phyloP scores from a whole-genome alignment of 345 rosid species.

The Eucalyptus curtisii region DNA sequence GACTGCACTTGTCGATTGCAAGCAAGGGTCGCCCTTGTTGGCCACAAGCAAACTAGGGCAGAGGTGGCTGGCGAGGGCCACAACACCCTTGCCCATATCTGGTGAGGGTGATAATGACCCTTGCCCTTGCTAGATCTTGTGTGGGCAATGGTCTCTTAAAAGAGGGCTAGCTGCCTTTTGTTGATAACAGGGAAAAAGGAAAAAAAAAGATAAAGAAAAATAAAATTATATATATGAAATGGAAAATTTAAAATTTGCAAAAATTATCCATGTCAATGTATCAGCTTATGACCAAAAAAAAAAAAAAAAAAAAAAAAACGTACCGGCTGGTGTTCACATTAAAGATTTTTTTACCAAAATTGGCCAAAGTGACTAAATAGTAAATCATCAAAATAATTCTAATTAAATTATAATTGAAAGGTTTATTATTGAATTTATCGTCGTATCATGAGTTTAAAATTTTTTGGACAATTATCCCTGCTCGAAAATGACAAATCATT shows the following conservation, averaged over 20 bases:
- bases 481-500: too few species aligned
- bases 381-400: accelerated
- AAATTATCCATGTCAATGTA: too few species aligned
- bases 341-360: accelerated
- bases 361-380: accelerated
- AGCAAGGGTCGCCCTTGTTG: accelerated
- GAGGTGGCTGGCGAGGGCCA: accelerated
- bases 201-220: too few species aligned
- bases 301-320: too few species aligned
- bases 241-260: too few species aligned
- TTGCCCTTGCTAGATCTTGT: accelerated
- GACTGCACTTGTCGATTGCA: accelerated
- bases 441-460: accelerated
- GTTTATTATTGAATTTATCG: accelerated
- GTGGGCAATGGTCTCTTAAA: neutral
- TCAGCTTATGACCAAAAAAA: too few species aligned
- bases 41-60: too few species aligned
- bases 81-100: neutral
- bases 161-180: accelerated
- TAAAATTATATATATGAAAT: too few species aligned
- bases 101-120: accelerated
- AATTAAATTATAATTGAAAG: too few species aligned
- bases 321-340: accelerated
- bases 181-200: too few species aligned
- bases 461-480: too few species aligned